phyloP scores from a whole-genome alignment of 192 early-diverging fungal species.

The Borealophlyctis nickersoniae region DNA sequence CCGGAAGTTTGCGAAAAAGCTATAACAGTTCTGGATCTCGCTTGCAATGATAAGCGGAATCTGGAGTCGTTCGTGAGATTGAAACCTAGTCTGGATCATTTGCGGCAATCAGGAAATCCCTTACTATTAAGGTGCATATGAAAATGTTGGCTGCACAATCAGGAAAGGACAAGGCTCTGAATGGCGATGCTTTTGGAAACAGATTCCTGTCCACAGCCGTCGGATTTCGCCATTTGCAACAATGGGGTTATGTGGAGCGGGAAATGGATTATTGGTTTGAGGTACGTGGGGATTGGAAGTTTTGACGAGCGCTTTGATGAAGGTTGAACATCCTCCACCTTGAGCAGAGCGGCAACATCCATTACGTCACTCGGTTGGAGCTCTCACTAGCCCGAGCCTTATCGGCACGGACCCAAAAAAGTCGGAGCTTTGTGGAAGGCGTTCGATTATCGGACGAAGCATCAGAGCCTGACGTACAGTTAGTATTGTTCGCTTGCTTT shows the following conservation, averaged over 20 bases:
- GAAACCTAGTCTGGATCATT: constrained; percentile 69
- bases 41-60: constrained; percentile 61
- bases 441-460: background rate
- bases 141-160: too few relatives aligned
- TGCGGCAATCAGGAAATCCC: constrained; percentile 67
- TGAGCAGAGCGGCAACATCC: constrained; percentile 57
- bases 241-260: constrained; percentile 67
- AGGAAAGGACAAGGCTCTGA: too few relatives aligned
- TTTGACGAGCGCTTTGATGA: too few relatives aligned
- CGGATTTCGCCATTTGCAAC: constrained; percentile 69
- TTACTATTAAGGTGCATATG: constrained; percentile 51
- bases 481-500: constrained; percentile 8
- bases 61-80: constrained; percentile 68
- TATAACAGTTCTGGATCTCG: constrained; percentile 63
- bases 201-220: constrained; percentile 65
- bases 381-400: constrained; percentile 54
- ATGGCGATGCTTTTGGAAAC: too few relatives aligned
- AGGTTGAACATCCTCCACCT: too few relatives aligned
- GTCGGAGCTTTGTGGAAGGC: background rate
- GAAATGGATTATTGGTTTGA: constrained; percentile 83
- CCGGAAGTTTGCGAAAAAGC: constrained; percentile 70
- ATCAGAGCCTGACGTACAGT: constrained; percentile 7
- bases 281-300: constrained; percentile 41
- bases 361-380: constrained; percentile 68
- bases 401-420: constrained; percentile 1